phyloP scores from a whole-genome alignment of 225 moss, liverwort and hornwort species.

The Sphagnum contortum region DNA sequence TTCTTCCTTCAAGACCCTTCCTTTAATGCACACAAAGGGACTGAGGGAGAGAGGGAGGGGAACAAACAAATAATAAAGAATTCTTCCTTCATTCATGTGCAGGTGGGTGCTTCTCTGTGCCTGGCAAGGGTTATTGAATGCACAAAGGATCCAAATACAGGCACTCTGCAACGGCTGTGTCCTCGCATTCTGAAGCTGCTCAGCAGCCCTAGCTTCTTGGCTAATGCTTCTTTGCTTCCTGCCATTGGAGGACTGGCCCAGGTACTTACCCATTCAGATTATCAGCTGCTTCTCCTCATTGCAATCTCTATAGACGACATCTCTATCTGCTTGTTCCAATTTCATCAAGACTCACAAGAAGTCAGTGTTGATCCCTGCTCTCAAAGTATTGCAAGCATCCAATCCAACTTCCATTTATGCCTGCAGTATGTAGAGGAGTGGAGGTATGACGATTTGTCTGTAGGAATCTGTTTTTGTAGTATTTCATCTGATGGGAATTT shows the following conservation, averaged over 20 bases:
- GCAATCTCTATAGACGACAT: not conserved
- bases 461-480: not conserved
- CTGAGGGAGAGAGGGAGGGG: too few species aligned
- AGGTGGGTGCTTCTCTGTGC: slow-evolving; percentile 71
- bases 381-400: not conserved
- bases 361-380: too few species aligned
- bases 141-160: slow-evolving; percentile 35
- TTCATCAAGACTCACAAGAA: too few species aligned
- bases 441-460: too few species aligned
- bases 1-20: too few species aligned
- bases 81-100: slow-evolving; percentile 4
- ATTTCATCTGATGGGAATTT: too few species aligned
- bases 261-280: slow-evolving; percentile 11
- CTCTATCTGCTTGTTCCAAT: too few species aligned
- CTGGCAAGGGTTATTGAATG: slow-evolving; percentile 58
- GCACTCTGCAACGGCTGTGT: slow-evolving; percentile 49
- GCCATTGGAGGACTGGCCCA: slow-evolving; percentile 54
- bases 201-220: slow-evolving; percentile 68
- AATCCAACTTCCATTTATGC: too few species aligned
- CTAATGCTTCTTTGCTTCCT: slow-evolving; percentile 58
- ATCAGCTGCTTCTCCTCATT: not conserved
- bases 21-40: too few species aligned
- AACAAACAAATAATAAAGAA: too few species aligned
- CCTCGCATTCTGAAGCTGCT: slow-evolving; percentile 65
- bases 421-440: too few species aligned